Percentiles rank a stretch among this genome's conserved stretches.
phyloP scores from a whole-genome alignment of 352 stramenopile species.

The Phytophthora litchii region DNA sequence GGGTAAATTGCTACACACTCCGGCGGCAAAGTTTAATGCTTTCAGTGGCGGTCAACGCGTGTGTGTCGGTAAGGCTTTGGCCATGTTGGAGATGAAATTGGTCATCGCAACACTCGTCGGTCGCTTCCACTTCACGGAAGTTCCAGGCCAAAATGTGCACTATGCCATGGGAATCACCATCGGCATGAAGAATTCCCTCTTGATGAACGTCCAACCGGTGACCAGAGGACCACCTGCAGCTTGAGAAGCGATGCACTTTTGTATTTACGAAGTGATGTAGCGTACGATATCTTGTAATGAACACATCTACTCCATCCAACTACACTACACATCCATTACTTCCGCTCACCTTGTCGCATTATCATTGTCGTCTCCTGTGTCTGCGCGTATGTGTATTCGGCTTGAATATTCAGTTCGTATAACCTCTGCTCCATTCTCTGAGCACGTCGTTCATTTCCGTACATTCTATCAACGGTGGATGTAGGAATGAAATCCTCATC shows the following conservation, averaged over 20 bases:
- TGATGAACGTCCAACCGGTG: conserved; percentile 32
- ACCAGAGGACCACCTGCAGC: conserved; percentile 10
- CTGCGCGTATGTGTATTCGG: conserved; percentile 16
- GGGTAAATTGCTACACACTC: conserved; percentile 39
- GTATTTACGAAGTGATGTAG: conserved; percentile 7
- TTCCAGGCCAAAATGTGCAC: conserved; percentile 34
- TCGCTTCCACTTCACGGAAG: conserved; percentile 48
- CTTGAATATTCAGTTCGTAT: conserved; percentile 19
- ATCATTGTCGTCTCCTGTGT: conserved; percentile 21
- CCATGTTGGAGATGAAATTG: conserved; percentile 80
- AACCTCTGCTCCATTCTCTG: conserved; percentile 22
- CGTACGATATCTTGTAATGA: too few relatives aligned
- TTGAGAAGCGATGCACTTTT: conserved; percentile 6
- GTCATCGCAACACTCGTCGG: conserved; percentile 52
- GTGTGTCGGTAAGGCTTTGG: conserved; percentile 69
- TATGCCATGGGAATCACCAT: conserved; percentile 48
- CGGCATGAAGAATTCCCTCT: conserved; percentile 42
- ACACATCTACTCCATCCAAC: too few relatives aligned
- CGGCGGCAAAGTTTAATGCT: conserved; percentile 65
- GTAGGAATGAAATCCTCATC: conserved; percentile 33
- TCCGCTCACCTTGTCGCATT: conserved; percentile 6
- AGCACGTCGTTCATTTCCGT: not conserved
- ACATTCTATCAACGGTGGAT: not conserved
- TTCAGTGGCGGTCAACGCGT: conserved; percentile 73
- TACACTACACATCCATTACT: not conserved